These are phyloP conservation scores for Fusarium poae DNA, from an alignment of 2,329 filamentous ascomycete genomes.

Conservation along the genomic window DNA sequence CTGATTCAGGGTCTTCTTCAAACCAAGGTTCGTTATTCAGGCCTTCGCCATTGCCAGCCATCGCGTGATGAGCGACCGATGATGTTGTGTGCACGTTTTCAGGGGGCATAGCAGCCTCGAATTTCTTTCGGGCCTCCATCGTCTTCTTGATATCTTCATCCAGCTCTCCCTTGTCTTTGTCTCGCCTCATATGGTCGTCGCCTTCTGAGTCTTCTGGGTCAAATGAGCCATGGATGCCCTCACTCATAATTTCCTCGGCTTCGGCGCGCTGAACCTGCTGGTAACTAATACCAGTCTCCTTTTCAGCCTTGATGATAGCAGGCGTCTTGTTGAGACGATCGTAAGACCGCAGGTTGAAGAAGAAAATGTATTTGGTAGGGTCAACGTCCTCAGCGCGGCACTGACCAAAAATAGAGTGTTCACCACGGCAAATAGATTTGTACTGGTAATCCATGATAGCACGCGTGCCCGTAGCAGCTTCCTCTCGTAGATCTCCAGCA, in stretches of 20 bases:
- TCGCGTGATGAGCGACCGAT: conserved; percentile 80
- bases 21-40: conserved; percentile 81
- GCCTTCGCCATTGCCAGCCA: conserved; percentile 72
- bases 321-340: conserved; percentile 90
- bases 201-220: conserved; percentile 60
- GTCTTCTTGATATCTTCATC: conserved; percentile 55
- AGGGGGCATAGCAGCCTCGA: conserved; percentile 62
- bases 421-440: conserved; percentile 92
- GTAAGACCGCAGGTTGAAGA: conserved; percentile 94
- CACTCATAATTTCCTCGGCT: conserved; percentile 87
- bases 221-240: conserved; percentile 73
- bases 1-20: conserved; percentile 75
- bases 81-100: conserved; percentile 56
- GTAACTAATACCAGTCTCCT: conserved; percentile 85
- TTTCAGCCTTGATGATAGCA: conserved; percentile 78
- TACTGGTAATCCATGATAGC: conserved; percentile 99
- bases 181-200: conserved; percentile 63
- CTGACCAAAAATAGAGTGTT: conserved; percentile 89
- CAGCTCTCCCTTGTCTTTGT: conserved; percentile 53
- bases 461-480: conserved; percentile 85
- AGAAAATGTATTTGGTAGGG: conserved; percentile 84
- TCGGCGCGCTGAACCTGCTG: conserved; percentile 88
- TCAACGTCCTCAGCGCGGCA: conserved; percentile 80
- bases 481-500: conserved; percentile 86
- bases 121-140: conserved; percentile 63